These are phyloP conservation scores for Angophora floribunda DNA, from an alignment of 345 rosid genomes.

Conservation along the genomic window DNA sequence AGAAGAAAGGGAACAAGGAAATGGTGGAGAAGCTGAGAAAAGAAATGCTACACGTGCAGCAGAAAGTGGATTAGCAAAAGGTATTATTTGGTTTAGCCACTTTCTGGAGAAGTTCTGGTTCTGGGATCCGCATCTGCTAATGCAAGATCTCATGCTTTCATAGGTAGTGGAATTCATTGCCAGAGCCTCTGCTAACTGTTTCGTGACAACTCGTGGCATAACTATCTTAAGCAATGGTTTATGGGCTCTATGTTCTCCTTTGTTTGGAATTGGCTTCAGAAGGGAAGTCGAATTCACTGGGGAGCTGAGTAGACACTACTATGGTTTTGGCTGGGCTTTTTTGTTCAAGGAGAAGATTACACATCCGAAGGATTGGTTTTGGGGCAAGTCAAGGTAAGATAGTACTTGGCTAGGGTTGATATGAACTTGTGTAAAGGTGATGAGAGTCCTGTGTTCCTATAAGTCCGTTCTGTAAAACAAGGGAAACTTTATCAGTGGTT, in stretches of 20 bases:
- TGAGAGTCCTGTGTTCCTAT: not conserved
- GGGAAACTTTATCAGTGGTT: not conserved
- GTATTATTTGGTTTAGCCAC: not conserved
- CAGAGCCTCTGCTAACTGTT: not conserved
- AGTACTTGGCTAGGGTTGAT: not conserved
- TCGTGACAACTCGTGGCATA: not conserved
- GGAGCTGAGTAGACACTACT: not conserved
- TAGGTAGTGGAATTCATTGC: not conserved
- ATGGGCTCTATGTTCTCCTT: not conserved
- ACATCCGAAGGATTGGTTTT: not conserved
- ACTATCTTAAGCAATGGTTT: not conserved
- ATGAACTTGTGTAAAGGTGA: not conserved
- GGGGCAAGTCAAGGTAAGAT: not conserved
- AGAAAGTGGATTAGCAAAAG: not conserved
- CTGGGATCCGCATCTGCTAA: not conserved
- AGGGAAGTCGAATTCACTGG: not conserved
- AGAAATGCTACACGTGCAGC: slow-evolving; percentile 46
- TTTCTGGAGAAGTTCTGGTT: not conserved
- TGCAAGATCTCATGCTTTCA: not conserved
- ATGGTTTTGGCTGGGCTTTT: not conserved
- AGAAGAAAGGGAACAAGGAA: slow-evolving; percentile 36
- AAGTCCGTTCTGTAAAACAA: not conserved
- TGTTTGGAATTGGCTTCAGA: not conserved
- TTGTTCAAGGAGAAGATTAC: not conserved
- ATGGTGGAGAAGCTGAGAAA: slow-evolving; percentile 40